These are phyloP conservation scores for Suhomyces coccinellae DNA, from an alignment of 1,139 yeast genomes.

Conservation along the genomic window DNA sequence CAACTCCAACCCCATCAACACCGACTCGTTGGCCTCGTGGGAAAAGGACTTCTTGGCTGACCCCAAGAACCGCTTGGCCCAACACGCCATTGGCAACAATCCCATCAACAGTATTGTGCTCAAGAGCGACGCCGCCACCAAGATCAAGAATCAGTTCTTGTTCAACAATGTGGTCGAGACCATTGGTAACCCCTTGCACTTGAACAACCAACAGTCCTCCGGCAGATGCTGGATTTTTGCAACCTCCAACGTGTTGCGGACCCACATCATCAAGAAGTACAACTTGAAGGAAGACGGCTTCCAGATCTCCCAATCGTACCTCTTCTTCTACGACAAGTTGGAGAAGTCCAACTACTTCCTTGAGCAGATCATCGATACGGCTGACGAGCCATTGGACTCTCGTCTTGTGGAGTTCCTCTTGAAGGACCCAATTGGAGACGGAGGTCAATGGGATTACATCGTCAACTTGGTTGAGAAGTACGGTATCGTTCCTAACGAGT, in stretches of 20 bases:
- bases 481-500: constrained; percentile 72
- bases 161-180: constrained; percentile 62
- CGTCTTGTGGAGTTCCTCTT: constrained; percentile 65
- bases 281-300: constrained; percentile 60
- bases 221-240: constrained; percentile 93
- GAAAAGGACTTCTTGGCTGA: constrained; percentile 47
- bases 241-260: constrained; percentile 67
- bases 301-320: constrained; percentile 71
- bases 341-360: constrained; percentile 76
- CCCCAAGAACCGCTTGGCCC: constrained; percentile 59
- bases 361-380: constrained; percentile 71
- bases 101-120: constrained; percentile 48
- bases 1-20: constrained; percentile 8
- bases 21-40: constrained; percentile 38
- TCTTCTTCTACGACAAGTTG: constrained; percentile 73
- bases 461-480: constrained; percentile 71
- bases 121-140: constrained; percentile 25
- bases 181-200: constrained; percentile 61
- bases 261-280: constrained; percentile 60
- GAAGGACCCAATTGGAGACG: constrained; percentile 67
- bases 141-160: constrained; percentile 43
- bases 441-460: constrained; percentile 88
- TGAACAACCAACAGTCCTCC: constrained; percentile 69
- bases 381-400: constrained; percentile 63
- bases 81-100: constrained; percentile 56